Evolutionary conservation across 2,329 filamentous ascomycete genomes (phyloP).

Genomic region (Cordyceps cateniannulata): DNA sequence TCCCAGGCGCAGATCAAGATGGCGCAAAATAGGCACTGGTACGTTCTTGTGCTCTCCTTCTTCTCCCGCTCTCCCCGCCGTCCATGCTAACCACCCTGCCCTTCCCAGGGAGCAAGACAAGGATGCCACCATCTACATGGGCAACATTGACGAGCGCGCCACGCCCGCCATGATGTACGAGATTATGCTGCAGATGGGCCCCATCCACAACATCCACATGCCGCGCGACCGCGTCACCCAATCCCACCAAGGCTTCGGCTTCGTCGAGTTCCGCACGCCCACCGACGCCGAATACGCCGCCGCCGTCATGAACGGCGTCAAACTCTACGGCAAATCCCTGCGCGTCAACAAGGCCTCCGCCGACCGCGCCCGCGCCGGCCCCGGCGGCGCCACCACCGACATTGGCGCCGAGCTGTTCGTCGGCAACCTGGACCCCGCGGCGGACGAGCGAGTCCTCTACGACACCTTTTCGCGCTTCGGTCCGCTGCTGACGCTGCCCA

Average conservation of each 20-base stretch:
- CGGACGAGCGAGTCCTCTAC: slow-evolving; percentile 92
- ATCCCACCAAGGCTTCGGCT: slow-evolving; percentile 94
- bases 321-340: slow-evolving; percentile 88
- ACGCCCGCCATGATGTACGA: slow-evolving; percentile 90
- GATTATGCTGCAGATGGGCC: slow-evolving; percentile 95
- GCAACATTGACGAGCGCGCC: slow-evolving; percentile 96
- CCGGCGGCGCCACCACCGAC: slow-evolving; percentile 62
- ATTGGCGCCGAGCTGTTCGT: slow-evolving; percentile 96
- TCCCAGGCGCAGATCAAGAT: slow-evolving; percentile 37
- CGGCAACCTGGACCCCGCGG: slow-evolving; percentile 89
- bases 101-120: slow-evolving; percentile 86
- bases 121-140: slow-evolving; percentile 95
- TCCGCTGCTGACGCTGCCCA: slow-evolving; percentile 73
- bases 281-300: slow-evolving; percentile 95
- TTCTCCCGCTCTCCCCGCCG: neutral
- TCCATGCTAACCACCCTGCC: neutral
- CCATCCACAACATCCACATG: slow-evolving; percentile 96
- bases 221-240: slow-evolving; percentile 97
- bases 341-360: slow-evolving; percentile 90
- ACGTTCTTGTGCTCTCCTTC: slow-evolving; percentile 23
- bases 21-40: slow-evolving; percentile 71
- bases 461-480: slow-evolving; percentile 93
- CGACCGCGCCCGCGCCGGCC: slow-evolving; percentile 76
- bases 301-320: slow-evolving; percentile 92
- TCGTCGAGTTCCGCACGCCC: slow-evolving; percentile 95